These are phyloP conservation scores for Yarrowia sp. DNA, from an alignment of 805 yeast species.

Conservation along the genomic window DNA sequence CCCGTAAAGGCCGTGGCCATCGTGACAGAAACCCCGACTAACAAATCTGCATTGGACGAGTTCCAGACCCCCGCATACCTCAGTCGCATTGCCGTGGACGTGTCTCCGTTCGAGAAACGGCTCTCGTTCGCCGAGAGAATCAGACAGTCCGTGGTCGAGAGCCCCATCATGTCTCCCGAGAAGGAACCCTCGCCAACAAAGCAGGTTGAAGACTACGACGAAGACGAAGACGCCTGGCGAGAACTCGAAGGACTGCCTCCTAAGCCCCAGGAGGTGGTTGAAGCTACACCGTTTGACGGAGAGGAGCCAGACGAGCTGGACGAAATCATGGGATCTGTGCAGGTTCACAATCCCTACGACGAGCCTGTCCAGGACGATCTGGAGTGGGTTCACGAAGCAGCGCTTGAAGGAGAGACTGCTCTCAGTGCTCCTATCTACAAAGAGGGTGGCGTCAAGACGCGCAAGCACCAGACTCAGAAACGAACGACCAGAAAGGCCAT, in stretches of 20 bases:
- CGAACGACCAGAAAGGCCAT: conserved; percentile 7
- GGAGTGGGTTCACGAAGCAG: conserved; percentile 1
- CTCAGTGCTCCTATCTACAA: conserved; percentile 13
- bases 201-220: background rate
- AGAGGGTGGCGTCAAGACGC: background rate
- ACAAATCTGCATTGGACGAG: background rate
- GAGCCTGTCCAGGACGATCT: conserved; percentile 14
- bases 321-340: conserved; percentile 8
- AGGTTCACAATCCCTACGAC: background rate
- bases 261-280: background rate
- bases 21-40: background rate
- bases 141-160: conserved; percentile 1
- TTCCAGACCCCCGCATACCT: conserved; percentile 16
- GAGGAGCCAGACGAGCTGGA: background rate
- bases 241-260: conserved; percentile 3
- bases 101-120: background rate
- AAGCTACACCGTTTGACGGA: background rate
- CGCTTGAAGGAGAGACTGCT: background rate
- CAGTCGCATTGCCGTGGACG: conserved; percentile 33
- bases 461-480: conserved; percentile 17
- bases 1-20: background rate
- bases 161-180: background rate
- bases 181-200: background rate
- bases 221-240: conserved; percentile 1
- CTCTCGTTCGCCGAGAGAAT: conserved; percentile 14